Percentiles rank a stretch among this genome's conserved stretches.
These are phyloP conservation scores for Amphicarpaea edgeworthii DNA, from an alignment of 306 rosid genomes.

Conservation along the genomic window DNA sequence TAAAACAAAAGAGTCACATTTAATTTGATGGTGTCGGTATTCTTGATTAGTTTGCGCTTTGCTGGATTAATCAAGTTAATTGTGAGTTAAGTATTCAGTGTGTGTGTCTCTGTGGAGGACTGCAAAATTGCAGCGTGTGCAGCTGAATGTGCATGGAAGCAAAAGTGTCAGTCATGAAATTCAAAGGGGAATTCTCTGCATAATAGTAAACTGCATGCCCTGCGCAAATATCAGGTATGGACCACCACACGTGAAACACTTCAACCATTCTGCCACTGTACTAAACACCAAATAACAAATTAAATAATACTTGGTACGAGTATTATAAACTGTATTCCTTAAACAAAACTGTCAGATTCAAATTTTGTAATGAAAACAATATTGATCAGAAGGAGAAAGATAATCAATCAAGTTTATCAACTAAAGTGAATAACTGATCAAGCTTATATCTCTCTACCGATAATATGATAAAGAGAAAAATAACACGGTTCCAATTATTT, in stretches of 20 bases:
- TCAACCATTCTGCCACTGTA: background rate
- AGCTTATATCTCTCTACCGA: too few species aligned
- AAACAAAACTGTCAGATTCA: too few species aligned
- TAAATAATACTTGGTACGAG: too few species aligned
- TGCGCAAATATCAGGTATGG: conserved; percentile 31
- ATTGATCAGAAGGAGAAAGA: too few species aligned
- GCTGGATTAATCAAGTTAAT: background rate
- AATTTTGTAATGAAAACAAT: too few species aligned
- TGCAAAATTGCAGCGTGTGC: background rate
- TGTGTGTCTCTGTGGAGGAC: background rate
- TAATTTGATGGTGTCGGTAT: background rate
- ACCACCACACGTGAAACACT: conserved; percentile 51
- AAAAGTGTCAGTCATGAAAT: conserved; percentile 2
- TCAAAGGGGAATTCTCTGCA: background rate
- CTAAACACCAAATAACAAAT: background rate
- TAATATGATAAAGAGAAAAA: too few species aligned
- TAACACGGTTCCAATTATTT: too few species aligned
- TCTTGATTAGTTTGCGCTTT: background rate
- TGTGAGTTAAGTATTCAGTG: background rate
- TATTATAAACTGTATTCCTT: too few species aligned
- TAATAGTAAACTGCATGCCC: background rate
- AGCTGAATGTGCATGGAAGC: background rate
- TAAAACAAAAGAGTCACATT: background rate
- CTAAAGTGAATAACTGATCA: too few species aligned
- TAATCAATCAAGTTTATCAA: too few species aligned